Evolutionary conservation across 2,329 filamentous ascomycete genomes (phyloP), one percentile per base, ranked within the genome.

Genomic region (Westerdykella sp.): DNA sequence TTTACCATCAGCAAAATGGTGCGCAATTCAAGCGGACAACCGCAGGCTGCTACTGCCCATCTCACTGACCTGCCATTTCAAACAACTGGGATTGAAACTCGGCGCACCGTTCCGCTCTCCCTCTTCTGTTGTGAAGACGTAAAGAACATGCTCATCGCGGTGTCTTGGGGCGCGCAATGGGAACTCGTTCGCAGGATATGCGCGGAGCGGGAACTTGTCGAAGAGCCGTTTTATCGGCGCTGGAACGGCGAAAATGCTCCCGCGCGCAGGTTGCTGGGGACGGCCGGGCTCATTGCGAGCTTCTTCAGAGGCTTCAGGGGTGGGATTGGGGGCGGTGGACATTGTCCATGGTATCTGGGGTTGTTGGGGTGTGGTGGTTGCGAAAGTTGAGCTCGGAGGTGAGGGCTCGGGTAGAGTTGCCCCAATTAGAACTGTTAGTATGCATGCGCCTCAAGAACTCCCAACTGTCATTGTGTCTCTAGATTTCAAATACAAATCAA

Each of bases 61-160:
- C 42, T 25, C 7, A 66, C 80, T 54, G 57, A 91, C 88, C 85
- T 97, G 93, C 89, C 89, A 97, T 73, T 91, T 95, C 60, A 97
- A 74, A 72, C 93, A 98, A 45, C 83, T 81, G 10, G 93, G 93
- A 64, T 97, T 97, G 70, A 85, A 95, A 51, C 87, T 94, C 21
- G 89, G 85, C 23, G 73, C 69, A 4, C 81, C 81, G 32, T 62
- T 61, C 43, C 67, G 65, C 28, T 81, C 84, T 56, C 80, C 84
- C n/a, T 76, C 70, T 1, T 79, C 71, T 12, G 76, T 79, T 47
- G 80, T 78, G 68, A 96, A 97, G 44, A 95, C 74, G 65, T 89
- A 89, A 7, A 98, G 73, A 9, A 79, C 75, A 48, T 79, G 76
- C 56, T 69, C 69, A 48, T 69, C 61, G 52, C 65, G 67, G 41